Conservation (phyloP, 2,329 filamentous ascomycete species). For the Clarireedia hainanense region DNA sequence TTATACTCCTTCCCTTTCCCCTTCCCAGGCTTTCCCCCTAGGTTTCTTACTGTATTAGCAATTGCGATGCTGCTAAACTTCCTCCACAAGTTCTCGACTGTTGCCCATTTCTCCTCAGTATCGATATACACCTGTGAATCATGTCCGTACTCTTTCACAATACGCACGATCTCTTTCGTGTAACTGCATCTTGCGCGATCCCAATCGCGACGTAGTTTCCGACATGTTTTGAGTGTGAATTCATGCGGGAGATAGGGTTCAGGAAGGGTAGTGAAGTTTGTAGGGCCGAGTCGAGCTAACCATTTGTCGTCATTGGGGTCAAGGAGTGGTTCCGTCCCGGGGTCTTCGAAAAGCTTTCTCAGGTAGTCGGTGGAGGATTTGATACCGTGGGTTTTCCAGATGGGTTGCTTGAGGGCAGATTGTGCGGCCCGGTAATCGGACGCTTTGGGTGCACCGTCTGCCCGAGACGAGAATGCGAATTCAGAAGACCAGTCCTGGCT, state of each 20-base stretch:
- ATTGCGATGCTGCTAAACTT: background rate
- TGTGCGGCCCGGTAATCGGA: slow-evolving; percentile 4
- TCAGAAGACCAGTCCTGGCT: slow-evolving; percentile 1
- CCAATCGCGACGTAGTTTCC: slow-evolving; percentile 3
- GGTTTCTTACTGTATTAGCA: background rate
- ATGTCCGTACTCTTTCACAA: background rate
- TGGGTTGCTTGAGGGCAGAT: background rate
- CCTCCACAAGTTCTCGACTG: background rate
- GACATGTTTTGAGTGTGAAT: background rate
- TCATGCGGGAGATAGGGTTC: background rate
- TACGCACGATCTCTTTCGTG: background rate
- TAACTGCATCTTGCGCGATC: background rate
- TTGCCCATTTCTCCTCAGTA: background rate
- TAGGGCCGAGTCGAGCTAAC: background rate
- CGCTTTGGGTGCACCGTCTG: background rate
- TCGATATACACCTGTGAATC: background rate
- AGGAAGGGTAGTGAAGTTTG: background rate
- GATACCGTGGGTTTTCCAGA: background rate
- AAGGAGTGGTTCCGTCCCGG: background rate
- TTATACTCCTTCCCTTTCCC: background rate
- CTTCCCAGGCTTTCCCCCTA: background rate
- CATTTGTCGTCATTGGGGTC: background rate
- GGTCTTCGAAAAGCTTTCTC: slow-evolving; percentile 5
- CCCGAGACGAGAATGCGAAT: background rate
- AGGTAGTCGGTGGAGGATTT: slow-evolving; percentile 1